Percentiles rank a stretch among this genome's conserved stretches.
Evolutionary conservation across 176 grass and related monocot species (phyloP).

Genomic region (Leersia perrieri): DNA sequence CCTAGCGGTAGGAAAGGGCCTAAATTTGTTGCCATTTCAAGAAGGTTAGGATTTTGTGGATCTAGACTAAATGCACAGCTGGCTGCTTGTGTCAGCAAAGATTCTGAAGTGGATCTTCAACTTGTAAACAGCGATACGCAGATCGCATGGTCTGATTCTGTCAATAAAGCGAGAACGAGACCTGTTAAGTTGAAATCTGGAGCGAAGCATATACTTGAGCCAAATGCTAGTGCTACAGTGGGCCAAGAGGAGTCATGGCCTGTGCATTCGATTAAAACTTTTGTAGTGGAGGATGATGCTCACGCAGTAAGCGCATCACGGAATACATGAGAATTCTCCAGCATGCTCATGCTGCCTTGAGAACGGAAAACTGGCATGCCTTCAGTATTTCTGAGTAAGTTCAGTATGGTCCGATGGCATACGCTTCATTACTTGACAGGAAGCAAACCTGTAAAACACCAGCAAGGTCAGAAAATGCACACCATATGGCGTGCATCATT

Average conservation of each 20-base stretch:
- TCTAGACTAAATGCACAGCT: constrained; percentile 16
- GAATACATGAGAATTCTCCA: neutral
- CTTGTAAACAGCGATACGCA: neutral
- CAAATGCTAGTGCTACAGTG: constrained; percentile 27
- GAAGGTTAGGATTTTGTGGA: constrained; percentile 17
- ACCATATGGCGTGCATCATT: neutral
- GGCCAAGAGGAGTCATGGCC: constrained; percentile 38
- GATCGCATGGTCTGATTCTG: constrained; percentile 4
- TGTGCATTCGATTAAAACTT: constrained; percentile 31
- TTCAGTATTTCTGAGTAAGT: neutral
- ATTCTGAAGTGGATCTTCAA: constrained; percentile 16
- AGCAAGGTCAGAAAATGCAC: neutral
- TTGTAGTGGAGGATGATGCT: constrained; percentile 32
- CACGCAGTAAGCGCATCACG: neutral
- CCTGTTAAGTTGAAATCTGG: constrained; percentile 57
- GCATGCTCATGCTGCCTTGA: neutral
- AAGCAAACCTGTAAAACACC: neutral
- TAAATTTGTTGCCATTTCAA: neutral
- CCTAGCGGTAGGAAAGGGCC: constrained; percentile 15
- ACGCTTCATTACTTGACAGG: neutral
- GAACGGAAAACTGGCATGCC: neutral
- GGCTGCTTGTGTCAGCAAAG: neutral
- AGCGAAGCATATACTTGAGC: constrained; percentile 48
- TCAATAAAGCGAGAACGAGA: constrained; percentile 5
- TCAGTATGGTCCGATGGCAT: neutral